Base-by-base conservation (phyloP, 2,329 filamentous ascomycete species). In the Colletotrichum siamense region DNA sequence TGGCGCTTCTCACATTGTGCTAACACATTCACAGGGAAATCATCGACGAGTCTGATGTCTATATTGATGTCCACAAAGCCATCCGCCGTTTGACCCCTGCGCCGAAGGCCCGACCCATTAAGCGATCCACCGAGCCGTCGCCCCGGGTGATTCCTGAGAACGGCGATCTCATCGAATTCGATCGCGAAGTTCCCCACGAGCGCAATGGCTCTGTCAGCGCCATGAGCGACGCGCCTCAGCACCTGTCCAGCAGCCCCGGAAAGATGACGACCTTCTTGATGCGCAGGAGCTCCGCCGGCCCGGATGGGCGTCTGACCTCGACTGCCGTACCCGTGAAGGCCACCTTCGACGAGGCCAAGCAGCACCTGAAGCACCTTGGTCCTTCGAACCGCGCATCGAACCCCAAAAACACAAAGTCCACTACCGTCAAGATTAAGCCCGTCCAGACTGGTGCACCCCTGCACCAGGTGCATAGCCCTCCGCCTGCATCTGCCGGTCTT, bases 41-140 rank as follows among this genome's bases (percentile, higher is more conserved):
- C 79, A 98, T 99, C 78, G 97, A 99, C 83, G 97, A 99, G 85
- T 99, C 96, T 0, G 97, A 99, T 85, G 97, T 99, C 13, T 99
- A 98, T 82, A 94, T 99, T 78, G 97, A 99, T 84, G 96, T 99
- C 3, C 97, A 99, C 89, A 99, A 99, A 87, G 97, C 97, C 26
- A 98, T 99, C 79, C 93, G 97, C 74, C 95, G 97, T 69, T 91
- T 98, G 81, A 92, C 94, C 24, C 96, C 96, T 1, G 96, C 96
- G 3, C 96, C 96, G 2, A 94, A 95, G 82, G 92, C 92, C 61
- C 92, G 94, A 72, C 90, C 87, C 34, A 84, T 82, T 26, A 90
- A 80, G 71, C 82, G 83, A 69, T 79, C 81, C 28, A 85, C 86
- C 2, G 81, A 83, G 49, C 77, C 83, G 15, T 78, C 82, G 55